Conservation (phyloP, 1,284 basidiomycete species). For the Mycena sp. region DNA sequence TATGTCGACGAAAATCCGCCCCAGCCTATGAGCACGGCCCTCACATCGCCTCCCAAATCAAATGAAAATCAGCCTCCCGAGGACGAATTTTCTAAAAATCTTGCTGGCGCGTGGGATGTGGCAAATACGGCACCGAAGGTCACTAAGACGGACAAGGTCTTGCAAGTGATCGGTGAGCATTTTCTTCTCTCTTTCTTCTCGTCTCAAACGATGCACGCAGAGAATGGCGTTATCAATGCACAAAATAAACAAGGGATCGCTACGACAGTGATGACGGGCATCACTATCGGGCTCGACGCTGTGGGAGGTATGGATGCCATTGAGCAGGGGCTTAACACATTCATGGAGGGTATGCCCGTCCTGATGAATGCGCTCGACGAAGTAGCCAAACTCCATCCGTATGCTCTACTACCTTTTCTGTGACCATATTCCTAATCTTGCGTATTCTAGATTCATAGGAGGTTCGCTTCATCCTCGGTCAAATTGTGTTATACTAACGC, state of each 20-base stretch:
- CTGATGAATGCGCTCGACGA: conserved; percentile 42
- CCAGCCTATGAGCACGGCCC: neutral
- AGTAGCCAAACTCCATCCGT: conserved; percentile 40
- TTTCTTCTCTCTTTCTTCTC: conserved; percentile 14
- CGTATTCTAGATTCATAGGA: conserved; percentile 14
- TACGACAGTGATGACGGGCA: conserved; percentile 6
- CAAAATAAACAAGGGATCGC: neutral
- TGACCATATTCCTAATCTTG: neutral
- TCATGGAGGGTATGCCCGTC: conserved; percentile 36
- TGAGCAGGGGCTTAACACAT: conserved; percentile 35
- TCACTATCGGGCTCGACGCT: conserved; percentile 18
- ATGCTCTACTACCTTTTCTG: conserved; percentile 8
- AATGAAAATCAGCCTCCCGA: neutral
- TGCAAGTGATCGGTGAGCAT: conserved; percentile 13
- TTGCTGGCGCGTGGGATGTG: conserved; percentile 20
- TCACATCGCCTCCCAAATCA: neutral
- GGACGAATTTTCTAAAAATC: conserved; percentile 23
- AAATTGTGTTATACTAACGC: neutral
- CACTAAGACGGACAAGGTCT: conserved; percentile 18
- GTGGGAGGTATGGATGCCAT: conserved; percentile 27
- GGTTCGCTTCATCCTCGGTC: neutral
- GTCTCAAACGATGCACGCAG: conserved; percentile 31
- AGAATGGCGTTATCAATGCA: conserved; percentile 29
- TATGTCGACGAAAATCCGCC: neutral
- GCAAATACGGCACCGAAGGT: conserved; percentile 18